Conservation (phyloP, 2,329 filamentous ascomycete species). For the Metarhizium brunneum region DNA sequence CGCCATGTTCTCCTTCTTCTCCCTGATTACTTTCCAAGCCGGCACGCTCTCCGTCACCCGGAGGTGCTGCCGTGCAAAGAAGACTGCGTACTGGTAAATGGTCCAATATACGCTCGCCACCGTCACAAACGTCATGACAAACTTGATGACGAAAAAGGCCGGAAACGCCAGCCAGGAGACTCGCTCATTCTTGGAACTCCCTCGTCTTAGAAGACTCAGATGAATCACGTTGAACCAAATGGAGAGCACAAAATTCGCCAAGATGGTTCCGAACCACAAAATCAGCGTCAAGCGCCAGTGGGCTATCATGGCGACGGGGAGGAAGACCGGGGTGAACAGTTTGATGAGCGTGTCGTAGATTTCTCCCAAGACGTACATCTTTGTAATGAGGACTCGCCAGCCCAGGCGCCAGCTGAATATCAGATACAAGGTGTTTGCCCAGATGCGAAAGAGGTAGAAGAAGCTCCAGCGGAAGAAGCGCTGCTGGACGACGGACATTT, state of each 20-base stretch:
- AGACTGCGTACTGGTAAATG: not conserved
- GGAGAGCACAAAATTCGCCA: not conserved
- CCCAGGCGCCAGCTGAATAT: not conserved
- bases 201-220: not conserved
- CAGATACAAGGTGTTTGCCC: not conserved
- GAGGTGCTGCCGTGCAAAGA: not conserved
- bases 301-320: not conserved
- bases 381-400: not conserved
- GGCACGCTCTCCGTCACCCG: conserved; percentile 1
- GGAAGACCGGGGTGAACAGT: not conserved
- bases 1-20: not conserved
- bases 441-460: not conserved
- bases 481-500: not conserved
- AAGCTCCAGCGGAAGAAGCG: not conserved
- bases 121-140: not conserved
- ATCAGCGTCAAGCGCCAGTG: not conserved
- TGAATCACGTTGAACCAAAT: not conserved
- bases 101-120: not conserved
- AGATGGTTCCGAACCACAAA: not conserved
- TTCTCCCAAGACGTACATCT: not conserved
- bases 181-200: not conserved
- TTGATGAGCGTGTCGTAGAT: not conserved
- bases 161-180: not conserved
- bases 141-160: not conserved
- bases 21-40: not conserved